phyloP scores from a whole-genome alignment of 306 rosid species.

The Malus asiatica region DNA sequence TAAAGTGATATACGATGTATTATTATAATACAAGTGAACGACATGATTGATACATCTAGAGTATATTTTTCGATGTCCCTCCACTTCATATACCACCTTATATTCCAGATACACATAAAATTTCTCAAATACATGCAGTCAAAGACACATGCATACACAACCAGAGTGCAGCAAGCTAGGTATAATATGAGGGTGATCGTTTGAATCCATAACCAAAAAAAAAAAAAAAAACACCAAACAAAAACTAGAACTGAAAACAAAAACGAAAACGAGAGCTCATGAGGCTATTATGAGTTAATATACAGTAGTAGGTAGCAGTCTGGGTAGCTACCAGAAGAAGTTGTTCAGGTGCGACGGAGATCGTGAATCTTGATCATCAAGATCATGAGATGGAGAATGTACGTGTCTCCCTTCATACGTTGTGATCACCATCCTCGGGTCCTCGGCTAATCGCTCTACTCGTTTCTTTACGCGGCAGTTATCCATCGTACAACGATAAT shows the following conservation, averaged over 20 bases:
- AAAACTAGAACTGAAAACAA: too few relatives aligned
- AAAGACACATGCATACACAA: not conserved
- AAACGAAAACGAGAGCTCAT: not conserved
- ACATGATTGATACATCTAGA: too few relatives aligned
- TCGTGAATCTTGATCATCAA: slow-evolving; percentile 55
- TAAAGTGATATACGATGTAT: too few relatives aligned
- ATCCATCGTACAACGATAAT: slow-evolving; percentile 90
- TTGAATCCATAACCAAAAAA: not conserved
- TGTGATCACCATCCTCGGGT: slow-evolving; percentile 98
- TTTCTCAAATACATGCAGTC: not conserved
- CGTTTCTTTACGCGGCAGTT: slow-evolving; percentile 91
- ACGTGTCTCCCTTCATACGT: slow-evolving; percentile 92
- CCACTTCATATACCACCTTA: too few relatives aligned
- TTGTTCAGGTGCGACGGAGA: slow-evolving; percentile 49
- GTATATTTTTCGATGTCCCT: too few relatives aligned
- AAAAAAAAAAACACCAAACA: not conserved
- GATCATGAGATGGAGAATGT: slow-evolving; percentile 80
- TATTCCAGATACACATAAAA: too few relatives aligned
- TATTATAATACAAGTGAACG: too few relatives aligned
- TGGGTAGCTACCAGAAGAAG: slow-evolving; percentile 68
- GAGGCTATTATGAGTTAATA: not conserved
- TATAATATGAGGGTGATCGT: not conserved
- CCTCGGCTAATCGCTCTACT: slow-evolving; percentile 82
- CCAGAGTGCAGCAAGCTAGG: not conserved
- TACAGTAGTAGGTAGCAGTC: not conserved